These are phyloP conservation scores for Veloboletus limbatus DNA, from an alignment of 1,284 basidiomycete genomes.

Conservation along the genomic window DNA sequence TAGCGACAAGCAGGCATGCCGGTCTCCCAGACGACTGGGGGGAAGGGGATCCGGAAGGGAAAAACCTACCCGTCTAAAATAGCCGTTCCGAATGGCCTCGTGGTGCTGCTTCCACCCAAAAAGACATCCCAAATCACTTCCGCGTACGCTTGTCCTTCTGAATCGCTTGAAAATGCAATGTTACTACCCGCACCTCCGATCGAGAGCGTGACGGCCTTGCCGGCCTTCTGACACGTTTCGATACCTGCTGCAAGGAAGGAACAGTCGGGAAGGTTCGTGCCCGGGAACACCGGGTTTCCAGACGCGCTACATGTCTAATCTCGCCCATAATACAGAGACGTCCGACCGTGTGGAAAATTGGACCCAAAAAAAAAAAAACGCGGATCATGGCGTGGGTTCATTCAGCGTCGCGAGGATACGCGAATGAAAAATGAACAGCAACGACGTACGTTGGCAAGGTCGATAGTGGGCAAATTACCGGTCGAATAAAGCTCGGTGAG, in stretches of 20 bases:
- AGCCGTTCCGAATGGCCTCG: conserved; percentile 59
- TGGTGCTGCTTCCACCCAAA: conserved; percentile 46
- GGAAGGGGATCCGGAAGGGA: no score
- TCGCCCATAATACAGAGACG: no score
- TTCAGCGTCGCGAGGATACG: not conserved
- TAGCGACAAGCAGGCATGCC: no score
- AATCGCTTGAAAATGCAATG: conserved; percentile 49
- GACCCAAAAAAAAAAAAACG: not conserved
- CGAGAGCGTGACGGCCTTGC: conserved; percentile 64
- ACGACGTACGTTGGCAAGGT: conserved; percentile 54
- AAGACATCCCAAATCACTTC: conserved; percentile 65
- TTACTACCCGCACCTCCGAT: conserved; percentile 61
- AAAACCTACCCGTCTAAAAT: conserved; percentile 59
- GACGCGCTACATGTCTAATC: conserved; percentile 48
- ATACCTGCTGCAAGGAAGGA: conserved; percentile 53
- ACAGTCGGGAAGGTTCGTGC: conserved; percentile 57
- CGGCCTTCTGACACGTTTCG: conserved; percentile 56
- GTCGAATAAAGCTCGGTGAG: conserved; percentile 54
- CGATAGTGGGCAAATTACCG: conserved; percentile 55
- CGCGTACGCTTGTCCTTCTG: conserved; percentile 51
- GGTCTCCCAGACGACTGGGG: conserved; percentile 7
- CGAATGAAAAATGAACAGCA: not conserved
- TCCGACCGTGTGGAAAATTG: no score
- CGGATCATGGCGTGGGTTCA: conserved; percentile 1
- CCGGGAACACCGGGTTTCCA: conserved; percentile 45